Evolutionary conservation across 2,329 filamentous ascomycete species (phyloP), one percentile per base, ranked within the genome.

Genomic region (Monascus ruber): DNA sequence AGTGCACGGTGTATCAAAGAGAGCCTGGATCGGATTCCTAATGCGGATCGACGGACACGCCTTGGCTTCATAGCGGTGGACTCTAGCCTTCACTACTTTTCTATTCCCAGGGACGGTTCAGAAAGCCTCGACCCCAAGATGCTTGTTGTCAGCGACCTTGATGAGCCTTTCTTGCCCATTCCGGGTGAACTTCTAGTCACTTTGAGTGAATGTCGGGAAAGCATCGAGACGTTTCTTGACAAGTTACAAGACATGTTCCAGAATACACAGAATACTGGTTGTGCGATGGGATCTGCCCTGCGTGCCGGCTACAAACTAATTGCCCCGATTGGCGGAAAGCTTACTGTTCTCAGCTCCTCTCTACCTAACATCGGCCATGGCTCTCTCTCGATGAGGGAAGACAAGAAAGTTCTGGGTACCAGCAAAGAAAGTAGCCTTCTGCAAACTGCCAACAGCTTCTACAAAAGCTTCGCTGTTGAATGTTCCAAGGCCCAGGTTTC

Each of bases 401-500:
- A 98, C 64, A 95, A 95, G 72, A 95, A 94, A 66, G 66, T 94
- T 10, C 71, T 98, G 24, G 91, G 91, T 29, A 98, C 91, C 1
- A 87, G 82, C 49, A 95, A 95, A 63, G 91, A 98, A 61, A 86
- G 77, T 48, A 72, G 75, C 45, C 73, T 98, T 27, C 70, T 98
- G 38, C 89, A 96, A 61, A 95, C 91, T 0, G 84, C 79, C 32
- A 95, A 87, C 68, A 87, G 85, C 56, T 98, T 96, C 65, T 98
- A 96, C 74, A 98, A 98, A 73, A 94, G 85, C 54, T 98, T 98
- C 55, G 91, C 91, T 0, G 91, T 98, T 3, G 91, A 98, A 60
- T 98, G 91, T 65, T 95, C 88, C 31, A 98, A 98, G 71, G 94
- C 93, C 50, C 91, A 98, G 64, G 91, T 98, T 26, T 96, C 88